Evolutionary conservation across 192 early-diverging fungal genomes (phyloP), one percentile per base, ranked within the genome.

Genomic region (Spizellomyces punctatus): DNA sequence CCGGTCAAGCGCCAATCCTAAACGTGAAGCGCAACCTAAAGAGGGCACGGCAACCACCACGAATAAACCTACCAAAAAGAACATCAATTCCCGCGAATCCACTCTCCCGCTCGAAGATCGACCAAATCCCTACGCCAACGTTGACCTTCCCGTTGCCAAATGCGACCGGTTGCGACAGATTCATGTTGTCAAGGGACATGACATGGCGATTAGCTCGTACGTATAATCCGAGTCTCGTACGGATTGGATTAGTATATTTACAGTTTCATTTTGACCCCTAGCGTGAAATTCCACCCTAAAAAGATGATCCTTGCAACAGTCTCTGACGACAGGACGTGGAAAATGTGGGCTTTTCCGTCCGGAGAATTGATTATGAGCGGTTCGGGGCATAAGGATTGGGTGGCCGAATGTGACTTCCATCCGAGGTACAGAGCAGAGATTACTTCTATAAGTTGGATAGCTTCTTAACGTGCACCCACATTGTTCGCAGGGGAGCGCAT

Each of bases 351-450:
- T 5, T 85, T 87, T 63, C 86, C 86, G 14, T 74, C 74, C 48
- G 83, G 86, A 8, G 86, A 87, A 46, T 66, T 87, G 5, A 82
- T 87, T 17, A 83, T 87, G 82, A 81, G 76, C 55, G 86, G 86
- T 1, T 73, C 76, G 46, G 86, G 83, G 9, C 86, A 87, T 59
- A 76, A 76, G 36, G 82, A 83, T 72, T 87, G 86, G 86, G 78
- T 87, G 43, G 75, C 83, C 0, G 83, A 87, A 54, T 85, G 83
- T 58, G 86, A 87, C 52, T 87, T 87, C 64, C 83, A 87, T 76
- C 86, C 86, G 50, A 74, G 69, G 84, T 85, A 80, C 27, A 36
- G 27, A 36, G 57, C 17, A 19, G 50, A 54, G 14, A 12, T 19
- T n/a, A n/a, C 4, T n/a, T 54, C n/a, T 54, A 0, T 19, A 54